Conservation (phyloP, 2,329 filamentous ascomycete genomes). For the Hypoxylon sp. region DNA sequence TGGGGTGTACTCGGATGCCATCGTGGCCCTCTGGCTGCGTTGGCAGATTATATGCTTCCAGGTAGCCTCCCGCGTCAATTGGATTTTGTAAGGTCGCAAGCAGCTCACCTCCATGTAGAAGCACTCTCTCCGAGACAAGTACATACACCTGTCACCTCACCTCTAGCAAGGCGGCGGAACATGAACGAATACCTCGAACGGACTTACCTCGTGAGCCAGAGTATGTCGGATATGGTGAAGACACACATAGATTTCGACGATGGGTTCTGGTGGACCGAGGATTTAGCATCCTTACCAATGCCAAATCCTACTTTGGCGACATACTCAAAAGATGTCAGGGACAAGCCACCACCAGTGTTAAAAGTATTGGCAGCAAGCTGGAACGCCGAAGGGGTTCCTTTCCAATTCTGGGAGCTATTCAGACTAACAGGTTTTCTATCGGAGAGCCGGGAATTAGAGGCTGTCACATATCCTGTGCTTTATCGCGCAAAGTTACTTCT, state of each 20-base stretch:
- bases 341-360: slow-evolving; percentile 59
- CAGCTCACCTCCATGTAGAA: slow-evolving; percentile 48
- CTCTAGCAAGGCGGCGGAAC: slow-evolving; percentile 56
- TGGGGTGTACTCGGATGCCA: slow-evolving; percentile 62
- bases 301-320: slow-evolving; percentile 50
- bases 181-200: slow-evolving; percentile 63
- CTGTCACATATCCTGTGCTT: slow-evolving; percentile 58
- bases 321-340: slow-evolving; percentile 51
- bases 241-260: slow-evolving; percentile 62
- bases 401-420: slow-evolving; percentile 62
- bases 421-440: slow-evolving; percentile 60
- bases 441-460: slow-evolving; percentile 57
- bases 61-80: slow-evolving; percentile 48
- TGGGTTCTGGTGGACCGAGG: slow-evolving; percentile 66
- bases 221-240: slow-evolving; percentile 53
- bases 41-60: slow-evolving; percentile 61
- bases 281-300: slow-evolving; percentile 53
- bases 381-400: slow-evolving; percentile 58
- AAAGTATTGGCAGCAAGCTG: slow-evolving; percentile 60
- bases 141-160: slow-evolving; percentile 61
- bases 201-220: slow-evolving; percentile 54
- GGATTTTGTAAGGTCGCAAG: slow-evolving; percentile 3
- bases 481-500: slow-evolving; percentile 64
- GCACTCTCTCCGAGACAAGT: slow-evolving; percentile 58
- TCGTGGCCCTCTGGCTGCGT: slow-evolving; percentile 56